Evolutionary conservation across 179 eudicot species (phyloP), one percentile per base, ranked within the genome.

Genomic region (Corrigiola litoralis): DNA sequence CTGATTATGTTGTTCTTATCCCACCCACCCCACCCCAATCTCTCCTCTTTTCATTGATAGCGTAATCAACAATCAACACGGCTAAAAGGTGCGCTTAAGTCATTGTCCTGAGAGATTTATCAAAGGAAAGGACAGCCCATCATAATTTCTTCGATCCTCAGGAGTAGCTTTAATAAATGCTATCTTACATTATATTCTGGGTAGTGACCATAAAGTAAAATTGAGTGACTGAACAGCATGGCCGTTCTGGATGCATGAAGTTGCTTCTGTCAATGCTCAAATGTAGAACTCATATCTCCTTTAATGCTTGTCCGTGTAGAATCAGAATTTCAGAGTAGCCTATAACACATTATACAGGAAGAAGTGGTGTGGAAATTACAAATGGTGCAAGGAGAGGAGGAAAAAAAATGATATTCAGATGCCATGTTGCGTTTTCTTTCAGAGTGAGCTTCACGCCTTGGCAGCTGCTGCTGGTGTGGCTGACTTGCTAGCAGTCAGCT

Each of bases 381-480:
- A 31, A 67, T 42, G 72, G 36, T 28, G 36, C 46, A 36, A 36
- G 18, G 27, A 64, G 60, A 10, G 37, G 28, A 57, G 32, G 23
- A 17, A 33, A 59, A 52, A 56, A 69, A 51, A 36, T 32, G 66
- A 58, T 57, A 64, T 34, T 51, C 42, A 65, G 46, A 69, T 27
- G 16, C n/a, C 25, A 49, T 34, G 33, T 31, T 27, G 11, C n/a
- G 31, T 18, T 17, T 20, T 10, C 24, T 48, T 2, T n/a, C 17
- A 28, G 47, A 2, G 12, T 4, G 7, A 38, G 46, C 18, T 68
- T 82, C 67, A 89, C 61, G 85, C 92, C 72, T 85, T 88, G 14
- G 89, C 72, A 45, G 95, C 90, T 54, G 79, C 65, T 36, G 87
- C 71, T 1, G 92, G 81, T 64, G 85, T 72, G 21, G 78, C 75